These are phyloP conservation scores for Aegilops longissima DNA, from an alignment of 176 grass and related monocot genomes.

Conservation along the genomic window DNA sequence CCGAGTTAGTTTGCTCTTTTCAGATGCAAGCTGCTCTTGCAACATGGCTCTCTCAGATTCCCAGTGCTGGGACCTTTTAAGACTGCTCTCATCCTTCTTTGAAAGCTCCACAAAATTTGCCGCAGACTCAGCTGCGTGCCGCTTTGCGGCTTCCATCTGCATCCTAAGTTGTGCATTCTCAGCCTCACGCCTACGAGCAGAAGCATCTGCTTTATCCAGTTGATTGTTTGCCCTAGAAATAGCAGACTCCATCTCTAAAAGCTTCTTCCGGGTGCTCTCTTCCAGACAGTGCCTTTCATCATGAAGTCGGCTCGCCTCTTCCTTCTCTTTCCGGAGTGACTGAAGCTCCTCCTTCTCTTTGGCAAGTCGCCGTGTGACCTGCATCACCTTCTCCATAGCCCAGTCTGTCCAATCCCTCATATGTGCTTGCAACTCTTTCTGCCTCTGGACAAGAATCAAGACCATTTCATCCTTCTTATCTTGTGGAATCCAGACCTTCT, in stretches of 20 bases:
- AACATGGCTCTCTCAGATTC: slow-evolving; percentile 66
- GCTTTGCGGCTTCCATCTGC: slow-evolving; percentile 89
- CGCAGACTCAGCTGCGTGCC: slow-evolving; percentile 48
- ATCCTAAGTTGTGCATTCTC: slow-evolving; percentile 73
- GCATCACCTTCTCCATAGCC: slow-evolving; percentile 98
- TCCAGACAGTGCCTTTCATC: slow-evolving; percentile 77
- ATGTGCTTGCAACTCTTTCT: slow-evolving; percentile 73
- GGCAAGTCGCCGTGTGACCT: slow-evolving; percentile 70
- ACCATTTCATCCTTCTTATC: slow-evolving; percentile 86
- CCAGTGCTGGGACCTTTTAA: slow-evolving; percentile 81
- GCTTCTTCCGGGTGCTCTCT: slow-evolving; percentile 84
- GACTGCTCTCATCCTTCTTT: slow-evolving; percentile 66
- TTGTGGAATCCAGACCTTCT: slow-evolving; percentile 63
- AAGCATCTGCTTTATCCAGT: slow-evolving; percentile 71
- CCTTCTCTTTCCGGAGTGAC: slow-evolving; percentile 71
- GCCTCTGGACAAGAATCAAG: slow-evolving; percentile 67
- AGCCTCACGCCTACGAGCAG: slow-evolving; percentile 57
- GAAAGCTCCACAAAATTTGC: slow-evolving; percentile 65
- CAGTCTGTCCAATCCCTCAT: slow-evolving; percentile 87
- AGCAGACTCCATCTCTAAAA: slow-evolving; percentile 91
- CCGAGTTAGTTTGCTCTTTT: slow-evolving; percentile 58
- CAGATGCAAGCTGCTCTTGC: slow-evolving; percentile 67
- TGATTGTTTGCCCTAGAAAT: slow-evolving; percentile 63
- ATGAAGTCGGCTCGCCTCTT: slow-evolving; percentile 55
- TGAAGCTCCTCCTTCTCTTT: slow-evolving; percentile 89